These are phyloP conservation scores for Tinospora cordifolia DNA, from an alignment of 164 flowering plant species.

Conservation along the genomic window DNA sequence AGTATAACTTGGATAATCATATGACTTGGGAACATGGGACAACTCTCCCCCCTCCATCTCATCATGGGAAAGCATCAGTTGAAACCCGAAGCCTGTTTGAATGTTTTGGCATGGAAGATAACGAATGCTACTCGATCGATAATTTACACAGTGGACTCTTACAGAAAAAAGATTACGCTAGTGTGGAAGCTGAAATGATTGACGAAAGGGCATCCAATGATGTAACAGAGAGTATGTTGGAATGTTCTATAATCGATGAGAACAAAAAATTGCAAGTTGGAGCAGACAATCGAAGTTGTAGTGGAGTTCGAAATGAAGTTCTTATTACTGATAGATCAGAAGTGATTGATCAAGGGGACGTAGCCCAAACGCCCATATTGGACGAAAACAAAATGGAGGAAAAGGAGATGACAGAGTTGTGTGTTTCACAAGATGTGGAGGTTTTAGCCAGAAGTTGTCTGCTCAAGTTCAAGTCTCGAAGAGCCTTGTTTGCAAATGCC, in stretches of 20 bases:
- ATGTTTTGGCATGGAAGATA: constrained; percentile 2
- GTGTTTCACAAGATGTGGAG: constrained; percentile 11
- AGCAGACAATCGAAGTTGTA: constrained; percentile 6
- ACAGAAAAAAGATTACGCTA: neutral
- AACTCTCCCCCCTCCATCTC: constrained; percentile 7
- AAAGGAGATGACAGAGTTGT: constrained; percentile 13
- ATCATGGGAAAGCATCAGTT: neutral
- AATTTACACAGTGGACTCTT: neutral
- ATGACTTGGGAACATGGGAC: constrained; percentile 13
- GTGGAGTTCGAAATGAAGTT: constrained; percentile 2
- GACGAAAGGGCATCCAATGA: neutral
- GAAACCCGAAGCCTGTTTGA: constrained; percentile 7
- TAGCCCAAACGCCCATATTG: constrained; percentile 2
- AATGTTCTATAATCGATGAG: neutral
- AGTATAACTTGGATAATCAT: constrained; percentile 14
- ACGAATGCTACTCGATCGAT: constrained; percentile 4
- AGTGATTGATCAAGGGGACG: constrained; percentile 6
- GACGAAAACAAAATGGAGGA: constrained; percentile 11
- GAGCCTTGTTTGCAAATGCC: constrained; percentile 21
- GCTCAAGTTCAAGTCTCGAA: constrained; percentile 21
- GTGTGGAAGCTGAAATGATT: neutral
- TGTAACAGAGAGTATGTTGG: constrained; percentile 2
- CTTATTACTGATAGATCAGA: neutral
- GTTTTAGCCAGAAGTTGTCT: constrained; percentile 10
- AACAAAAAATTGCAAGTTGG: constrained; percentile 8